Percentiles rank a stretch among this genome's conserved stretches.
Conservation (phyloP, 441 rosid genomes). For the Cnidoscolus chayamansa region DNA sequence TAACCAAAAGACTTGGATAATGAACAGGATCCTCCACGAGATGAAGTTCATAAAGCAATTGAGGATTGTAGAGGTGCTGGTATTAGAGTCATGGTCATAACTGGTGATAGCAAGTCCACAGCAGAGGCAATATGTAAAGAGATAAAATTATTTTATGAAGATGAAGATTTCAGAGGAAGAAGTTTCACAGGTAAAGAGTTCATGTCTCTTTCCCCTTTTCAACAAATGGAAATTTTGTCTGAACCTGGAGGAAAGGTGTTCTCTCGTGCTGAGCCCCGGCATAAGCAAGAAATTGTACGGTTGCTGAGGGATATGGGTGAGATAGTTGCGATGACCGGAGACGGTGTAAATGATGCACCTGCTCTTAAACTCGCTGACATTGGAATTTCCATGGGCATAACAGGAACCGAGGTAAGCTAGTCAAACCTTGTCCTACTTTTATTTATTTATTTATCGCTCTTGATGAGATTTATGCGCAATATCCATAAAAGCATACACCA, state of each 20-base stretch:
- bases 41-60: conserved; percentile 67
- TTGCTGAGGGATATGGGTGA: conserved; percentile 84
- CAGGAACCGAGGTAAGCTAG: conserved; percentile 75
- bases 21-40: conserved; percentile 84
- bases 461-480: neutral
- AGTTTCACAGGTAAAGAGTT: conserved; percentile 81
- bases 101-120: conserved; percentile 91
- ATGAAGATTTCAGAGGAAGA: conserved; percentile 53
- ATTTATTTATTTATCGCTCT: neutral
- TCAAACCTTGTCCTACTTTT: neutral
- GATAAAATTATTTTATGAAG: conserved; percentile 50
- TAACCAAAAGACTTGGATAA: conserved; percentile 3
- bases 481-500: neutral
- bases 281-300: conserved; percentile 86
- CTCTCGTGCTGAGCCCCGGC: conserved; percentile 86
- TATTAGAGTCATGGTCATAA: conserved; percentile 79
- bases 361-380: conserved; percentile 91
- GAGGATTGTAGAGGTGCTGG: conserved; percentile 83
- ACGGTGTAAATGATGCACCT: conserved; percentile 94
- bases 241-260: conserved; percentile 77
- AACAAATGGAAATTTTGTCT: conserved; percentile 48
- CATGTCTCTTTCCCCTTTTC: conserved; percentile 48
- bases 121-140: conserved; percentile 87
- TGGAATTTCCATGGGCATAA: conserved; percentile 92
- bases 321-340: conserved; percentile 92